phyloP scores from a whole-genome alignment of 257 asterid genomes.

The Jacaranda copaia region DNA sequence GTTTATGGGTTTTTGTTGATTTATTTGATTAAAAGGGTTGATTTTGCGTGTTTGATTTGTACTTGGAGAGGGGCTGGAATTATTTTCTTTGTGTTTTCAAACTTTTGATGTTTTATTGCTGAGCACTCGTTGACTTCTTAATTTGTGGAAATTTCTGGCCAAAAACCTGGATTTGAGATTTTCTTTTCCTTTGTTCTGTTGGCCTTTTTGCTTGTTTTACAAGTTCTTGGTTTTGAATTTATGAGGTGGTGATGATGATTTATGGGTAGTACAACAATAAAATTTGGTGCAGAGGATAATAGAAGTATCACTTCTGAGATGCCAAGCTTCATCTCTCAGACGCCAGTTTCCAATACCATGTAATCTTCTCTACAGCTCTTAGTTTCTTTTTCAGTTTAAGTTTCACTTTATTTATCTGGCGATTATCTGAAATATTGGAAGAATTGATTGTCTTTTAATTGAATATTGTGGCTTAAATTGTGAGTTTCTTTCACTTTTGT shows the following conservation, averaged over 20 bases:
- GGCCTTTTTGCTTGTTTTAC: not conserved
- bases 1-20: constrained; percentile 41
- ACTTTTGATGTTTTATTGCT: constrained; percentile 29
- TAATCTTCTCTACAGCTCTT: constrained; percentile 37
- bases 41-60: constrained; percentile 48
- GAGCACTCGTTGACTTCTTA: constrained; percentile 4
- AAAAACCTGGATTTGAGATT: constrained; percentile 25
- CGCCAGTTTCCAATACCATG: constrained; percentile 69
- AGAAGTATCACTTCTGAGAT: constrained; percentile 59
- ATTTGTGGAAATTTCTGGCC: constrained; percentile 24
- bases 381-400: not conserved
- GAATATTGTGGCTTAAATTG: not conserved
- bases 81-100: constrained; percentile 28
- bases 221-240: constrained; percentile 20
- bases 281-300: constrained; percentile 60
- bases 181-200: constrained; percentile 10
- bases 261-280: constrained; percentile 53
- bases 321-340: constrained; percentile 86
- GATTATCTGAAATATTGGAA: not conserved
- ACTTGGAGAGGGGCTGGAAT: constrained; percentile 40
- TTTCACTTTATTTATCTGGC: not conserved
- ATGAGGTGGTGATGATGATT: constrained; percentile 51
- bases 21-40: constrained; percentile 17
- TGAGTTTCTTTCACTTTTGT: not conserved
- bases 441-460: constrained; percentile 19